These are phyloP conservation scores for Fragilariopsis cylindrus DNA, from an alignment of 108 stramenopile species.

Conservation along the genomic window DNA sequence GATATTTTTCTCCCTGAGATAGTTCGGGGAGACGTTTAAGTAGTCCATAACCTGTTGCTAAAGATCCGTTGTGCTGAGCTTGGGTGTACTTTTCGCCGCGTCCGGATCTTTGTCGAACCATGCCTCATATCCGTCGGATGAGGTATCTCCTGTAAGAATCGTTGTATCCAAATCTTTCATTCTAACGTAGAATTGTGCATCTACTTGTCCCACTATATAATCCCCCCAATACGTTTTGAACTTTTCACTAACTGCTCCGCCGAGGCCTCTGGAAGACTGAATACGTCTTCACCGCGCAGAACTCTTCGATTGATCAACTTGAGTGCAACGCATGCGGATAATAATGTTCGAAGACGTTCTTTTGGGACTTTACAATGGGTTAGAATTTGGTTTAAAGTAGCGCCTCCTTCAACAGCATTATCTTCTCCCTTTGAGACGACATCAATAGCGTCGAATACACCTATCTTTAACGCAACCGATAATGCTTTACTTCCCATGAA, in stretches of 20 bases:
- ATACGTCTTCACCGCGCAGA: slow-evolving; percentile 11
- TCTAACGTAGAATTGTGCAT: slow-evolving; percentile 31
- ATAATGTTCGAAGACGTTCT: slow-evolving; percentile 24
- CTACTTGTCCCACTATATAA: slow-evolving; percentile 29
- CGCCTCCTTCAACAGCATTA: not conserved
- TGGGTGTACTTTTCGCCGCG: slow-evolving; percentile 28
- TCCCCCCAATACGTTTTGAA: slow-evolving; percentile 37
- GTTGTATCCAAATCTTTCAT: slow-evolving; percentile 23
- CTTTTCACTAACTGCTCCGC: slow-evolving; percentile 21
- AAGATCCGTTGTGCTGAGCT: slow-evolving; percentile 37
- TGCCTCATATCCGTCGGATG: slow-evolving; percentile 30
- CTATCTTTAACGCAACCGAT: slow-evolving; percentile 13
- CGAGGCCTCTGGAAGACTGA: slow-evolving; percentile 28
- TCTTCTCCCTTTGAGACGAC: not conserved
- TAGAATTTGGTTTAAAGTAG: slow-evolving; percentile 14
- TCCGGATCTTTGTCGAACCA: slow-evolving; percentile 32
- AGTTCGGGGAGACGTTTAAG: slow-evolving; percentile 25
- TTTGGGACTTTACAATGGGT: not conserved
- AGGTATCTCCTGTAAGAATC: slow-evolving; percentile 11
- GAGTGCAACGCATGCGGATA: slow-evolving; percentile 30
- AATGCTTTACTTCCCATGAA: slow-evolving; percentile 38
- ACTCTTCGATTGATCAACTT: slow-evolving; percentile 15
- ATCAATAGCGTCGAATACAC: slow-evolving; percentile 27
- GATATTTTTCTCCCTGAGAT: not conserved
- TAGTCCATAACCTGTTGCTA: slow-evolving; percentile 31